Evolutionary conservation across 441 rosid species (phyloP), one percentile per base, ranked within the genome.

Genomic region (Erodium chrysanthum): DNA sequence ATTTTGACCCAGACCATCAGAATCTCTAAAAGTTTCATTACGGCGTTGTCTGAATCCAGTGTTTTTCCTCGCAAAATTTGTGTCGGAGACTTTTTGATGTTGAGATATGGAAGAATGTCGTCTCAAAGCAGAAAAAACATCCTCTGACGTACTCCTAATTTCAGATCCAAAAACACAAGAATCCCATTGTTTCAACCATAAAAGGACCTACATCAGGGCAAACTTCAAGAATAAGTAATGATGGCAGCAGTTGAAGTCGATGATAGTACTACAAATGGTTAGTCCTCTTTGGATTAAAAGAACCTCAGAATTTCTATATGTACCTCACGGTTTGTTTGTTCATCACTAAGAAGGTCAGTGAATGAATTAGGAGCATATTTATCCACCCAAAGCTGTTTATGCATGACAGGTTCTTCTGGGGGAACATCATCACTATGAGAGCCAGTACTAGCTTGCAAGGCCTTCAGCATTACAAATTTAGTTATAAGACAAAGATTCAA

Each of bases 141-240:
- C 97, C 74, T 95, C 97, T 58, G 90, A 72, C 11, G 99, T 95
- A 79, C 85, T 90, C 83, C 93, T 90, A 67, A 95, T 85, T 82
- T 85, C 97, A 77, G 98, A 92, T 75, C 96, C 96, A 82, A 90
- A 95, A 82, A 92, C 99, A 84, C 86, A 79, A 66, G 98, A 85
- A 77, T 95, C 99, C 99, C 99, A 95, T 76, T 95, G 97, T 81
- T 95, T 95, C 76, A 95, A 80, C 99, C 99, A 95, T 58, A 90
- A 74, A 67, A 92, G 91, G 46, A 92, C 97, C 99, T 95, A 84
- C 74, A 78, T 70, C 23, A 74, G 64, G 50, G 64, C 37, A 71
- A 66, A 40, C 33, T 72, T 35, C 52, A 50, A 66, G 33, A 61
- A 72, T 66, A 67, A 82, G 74, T 63, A 71, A 61, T 70, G 35